phyloP scores from a whole-genome alignment of 129 eudicot genomes.

The Tanacetum coccineum region DNA sequence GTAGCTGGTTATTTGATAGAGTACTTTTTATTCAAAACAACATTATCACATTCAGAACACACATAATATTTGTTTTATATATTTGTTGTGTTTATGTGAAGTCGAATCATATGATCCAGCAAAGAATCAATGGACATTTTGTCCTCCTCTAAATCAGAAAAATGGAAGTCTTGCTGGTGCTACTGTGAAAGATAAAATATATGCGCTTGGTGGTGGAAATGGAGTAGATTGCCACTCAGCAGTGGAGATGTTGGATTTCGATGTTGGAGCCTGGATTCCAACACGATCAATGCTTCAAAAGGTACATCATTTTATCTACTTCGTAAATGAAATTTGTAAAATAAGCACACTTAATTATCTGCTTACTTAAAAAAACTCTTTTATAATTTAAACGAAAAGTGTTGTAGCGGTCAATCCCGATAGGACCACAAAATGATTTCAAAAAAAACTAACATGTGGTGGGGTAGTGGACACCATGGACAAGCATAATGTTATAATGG shows the following conservation, averaged over 20 bases:
- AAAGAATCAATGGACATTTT: conserved; percentile 47
- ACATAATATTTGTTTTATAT: background rate
- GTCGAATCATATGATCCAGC: conserved; percentile 66
- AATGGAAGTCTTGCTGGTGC: conserved; percentile 80
- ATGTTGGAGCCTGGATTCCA: conserved; percentile 66
- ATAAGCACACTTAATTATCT: no score
- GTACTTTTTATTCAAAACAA: no score
- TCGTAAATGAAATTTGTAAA: no score
- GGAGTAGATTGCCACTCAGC: conserved; percentile 51
- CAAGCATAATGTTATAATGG: no score
- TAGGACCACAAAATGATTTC: background rate
- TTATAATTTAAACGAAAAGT: no score
- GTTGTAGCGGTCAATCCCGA: no score
- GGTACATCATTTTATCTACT: conserved; percentile 29
- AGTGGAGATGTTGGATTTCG: conserved; percentile 73
- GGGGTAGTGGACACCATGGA: no score
- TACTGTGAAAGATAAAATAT: conserved; percentile 52
- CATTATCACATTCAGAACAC: background rate
- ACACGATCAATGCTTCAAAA: conserved; percentile 72
- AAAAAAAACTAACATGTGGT: no score
- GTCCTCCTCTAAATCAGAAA: conserved; percentile 50
- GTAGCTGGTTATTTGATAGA: no score
- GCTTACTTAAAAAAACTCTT: no score
- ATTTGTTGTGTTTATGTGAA: conserved; percentile 23
- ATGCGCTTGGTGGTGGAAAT: conserved; percentile 79